Evolutionary conservation across 805 yeast genomes (phyloP).

Genomic region (Zygoascus bituminiphila): DNA sequence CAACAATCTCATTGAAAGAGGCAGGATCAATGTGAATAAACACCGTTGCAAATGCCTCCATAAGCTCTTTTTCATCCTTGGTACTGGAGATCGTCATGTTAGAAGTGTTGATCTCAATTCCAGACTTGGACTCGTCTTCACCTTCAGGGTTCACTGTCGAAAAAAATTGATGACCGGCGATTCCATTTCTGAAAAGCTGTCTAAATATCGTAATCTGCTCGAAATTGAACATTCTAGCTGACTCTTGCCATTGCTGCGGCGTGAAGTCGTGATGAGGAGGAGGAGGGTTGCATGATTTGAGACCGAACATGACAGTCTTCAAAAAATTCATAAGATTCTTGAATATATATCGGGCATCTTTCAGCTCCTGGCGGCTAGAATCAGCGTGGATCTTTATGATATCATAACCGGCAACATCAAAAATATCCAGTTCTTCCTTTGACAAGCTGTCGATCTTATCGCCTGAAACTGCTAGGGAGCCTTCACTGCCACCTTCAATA

Average conservation of each 20-base stretch:
- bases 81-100: conserved; percentile 71
- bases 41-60: conserved; percentile 92
- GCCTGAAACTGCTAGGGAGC: conserved; percentile 12
- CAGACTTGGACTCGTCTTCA: conserved; percentile 20
- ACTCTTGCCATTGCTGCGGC: conserved; percentile 67
- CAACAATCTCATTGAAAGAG: conserved; percentile 86
- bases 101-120: conserved; percentile 44
- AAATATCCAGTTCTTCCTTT: conserved; percentile 27
- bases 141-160: conserved; percentile 35
- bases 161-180: conserved; percentile 71
- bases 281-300: conserved; percentile 84
- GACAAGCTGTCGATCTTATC: conserved; percentile 11
- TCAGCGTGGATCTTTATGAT: conserved; percentile 56
- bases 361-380: conserved; percentile 54
- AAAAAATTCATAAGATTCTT: conserved; percentile 83
- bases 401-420: conserved; percentile 38
- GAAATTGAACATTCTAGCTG: conserved; percentile 71
- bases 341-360: conserved; percentile 82
- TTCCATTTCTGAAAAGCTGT: conserved; percentile 74
- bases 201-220: conserved; percentile 79
- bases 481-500: conserved; percentile 2
- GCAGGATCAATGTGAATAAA: conserved; percentile 93
- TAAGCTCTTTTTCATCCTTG: conserved; percentile 87
- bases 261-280: conserved; percentile 41
- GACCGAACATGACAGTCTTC: conserved; percentile 80